A percentile compares a stretch with the other conserved stretches of the same genome.
Evolutionary conservation across 352 stramenopile genomes (phyloP).

Genomic region (Blastocystis sp.): DNA sequence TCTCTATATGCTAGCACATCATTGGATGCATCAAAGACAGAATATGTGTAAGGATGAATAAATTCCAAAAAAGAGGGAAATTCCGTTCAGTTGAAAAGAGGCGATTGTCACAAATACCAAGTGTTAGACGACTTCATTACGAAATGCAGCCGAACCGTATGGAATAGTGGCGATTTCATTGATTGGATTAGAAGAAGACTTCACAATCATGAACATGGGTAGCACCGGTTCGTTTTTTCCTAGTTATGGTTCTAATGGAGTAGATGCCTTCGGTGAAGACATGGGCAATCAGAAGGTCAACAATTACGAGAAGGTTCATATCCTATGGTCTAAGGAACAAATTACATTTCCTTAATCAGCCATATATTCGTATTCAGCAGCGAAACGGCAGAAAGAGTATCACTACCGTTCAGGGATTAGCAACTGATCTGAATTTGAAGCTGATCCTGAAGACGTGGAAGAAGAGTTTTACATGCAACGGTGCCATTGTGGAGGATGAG

Average conservation of each 20-base stretch:
- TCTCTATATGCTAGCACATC: too few relatives aligned
- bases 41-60: too few relatives aligned
- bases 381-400: slow-evolving; percentile 98
- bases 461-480: slow-evolving; percentile 99
- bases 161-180: not conserved
- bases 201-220: slow-evolving; percentile 43
- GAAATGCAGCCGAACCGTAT: not conserved
- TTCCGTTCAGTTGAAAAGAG: too few relatives aligned
- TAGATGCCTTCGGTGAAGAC: slow-evolving; percentile 26
- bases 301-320: slow-evolving; percentile 27
- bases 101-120: too few relatives aligned
- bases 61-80: too few relatives aligned
- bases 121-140: too few relatives aligned
- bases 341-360: slow-evolving; percentile 63
- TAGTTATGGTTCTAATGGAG: not conserved
- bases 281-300: slow-evolving; percentile 20
- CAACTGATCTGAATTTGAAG: slow-evolving; percentile 93
- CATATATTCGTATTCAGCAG: slow-evolving; percentile 93
- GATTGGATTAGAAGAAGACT: not conserved
- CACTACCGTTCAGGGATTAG: slow-evolving; percentile 91
- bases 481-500: slow-evolving; percentile 91
- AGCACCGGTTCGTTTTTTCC: not conserved
- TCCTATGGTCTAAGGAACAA: not conserved
- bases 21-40: too few relatives aligned
- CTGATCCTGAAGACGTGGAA: slow-evolving; percentile 99